A percentile compares a stretch with the other conserved stretches of the same genome.
Evolutionary conservation across 2,329 filamentous ascomycete genomes (phyloP).

Genomic region (Setomelanomma holmii): DNA sequence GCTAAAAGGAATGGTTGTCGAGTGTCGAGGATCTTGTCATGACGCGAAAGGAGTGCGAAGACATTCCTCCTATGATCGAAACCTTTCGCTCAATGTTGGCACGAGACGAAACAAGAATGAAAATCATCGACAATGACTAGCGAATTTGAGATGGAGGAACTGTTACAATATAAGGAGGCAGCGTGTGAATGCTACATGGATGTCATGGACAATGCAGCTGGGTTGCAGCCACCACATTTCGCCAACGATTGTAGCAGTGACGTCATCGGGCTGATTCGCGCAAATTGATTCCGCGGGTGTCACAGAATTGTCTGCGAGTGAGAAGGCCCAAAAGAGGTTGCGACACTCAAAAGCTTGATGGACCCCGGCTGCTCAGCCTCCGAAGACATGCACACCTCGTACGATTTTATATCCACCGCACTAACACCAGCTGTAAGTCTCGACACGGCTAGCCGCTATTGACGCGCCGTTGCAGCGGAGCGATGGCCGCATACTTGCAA

Average conservation of each 20-base stretch:
- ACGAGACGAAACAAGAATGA: too few relatives aligned
- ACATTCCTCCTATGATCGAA: too few relatives aligned
- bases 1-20: too few relatives aligned
- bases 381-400: constrained; percentile 24
- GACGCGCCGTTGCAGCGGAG: constrained; percentile 9
- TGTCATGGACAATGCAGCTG: neutral
- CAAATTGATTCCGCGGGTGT: constrained; percentile 4
- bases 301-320: constrained; percentile 2
- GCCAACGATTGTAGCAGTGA: neutral
- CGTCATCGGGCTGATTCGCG: neutral
- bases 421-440: constrained; percentile 10
- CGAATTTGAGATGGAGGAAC: neutral
- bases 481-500: constrained; percentile 20
- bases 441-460: constrained; percentile 11
- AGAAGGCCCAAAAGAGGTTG: neutral
- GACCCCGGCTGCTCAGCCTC: constrained; percentile 10
- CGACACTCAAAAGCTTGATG: constrained; percentile 15
- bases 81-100: too few relatives aligned
- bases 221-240: constrained; percentile 3
- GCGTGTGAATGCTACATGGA: neutral
- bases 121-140: too few relatives aligned
- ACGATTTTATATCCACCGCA: constrained; percentile 22
- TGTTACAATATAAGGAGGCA: neutral
- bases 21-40: too few relatives aligned
- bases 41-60: too few relatives aligned